Evolutionary conservation across 257 asterid species (phyloP).

Genomic region (Ilex aquifolium): DNA sequence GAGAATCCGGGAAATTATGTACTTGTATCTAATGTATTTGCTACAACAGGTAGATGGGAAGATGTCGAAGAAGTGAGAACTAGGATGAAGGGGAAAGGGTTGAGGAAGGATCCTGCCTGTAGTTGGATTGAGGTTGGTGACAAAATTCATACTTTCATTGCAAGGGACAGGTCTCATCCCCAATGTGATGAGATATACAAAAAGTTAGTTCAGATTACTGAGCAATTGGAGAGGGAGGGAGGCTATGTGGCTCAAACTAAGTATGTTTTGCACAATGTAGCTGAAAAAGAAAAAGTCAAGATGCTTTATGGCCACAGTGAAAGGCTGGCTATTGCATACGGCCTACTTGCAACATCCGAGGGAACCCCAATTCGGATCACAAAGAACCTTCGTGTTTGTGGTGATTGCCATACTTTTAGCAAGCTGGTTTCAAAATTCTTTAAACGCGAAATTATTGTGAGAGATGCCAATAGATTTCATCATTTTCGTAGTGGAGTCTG

Average conservation of each 20-base stretch:
- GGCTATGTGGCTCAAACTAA: slow-evolving; percentile 63
- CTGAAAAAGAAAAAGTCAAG: slow-evolving; percentile 49
- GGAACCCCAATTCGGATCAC: slow-evolving; percentile 47
- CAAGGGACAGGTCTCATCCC: slow-evolving; percentile 69
- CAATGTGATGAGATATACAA: slow-evolving; percentile 38
- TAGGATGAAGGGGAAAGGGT: slow-evolving; percentile 52
- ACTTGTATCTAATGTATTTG: slow-evolving; percentile 63
- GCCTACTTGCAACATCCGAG: slow-evolving; percentile 38
- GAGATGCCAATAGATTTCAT: slow-evolving; percentile 79
- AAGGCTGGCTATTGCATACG: slow-evolving; percentile 75
- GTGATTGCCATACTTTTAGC: slow-evolving; percentile 68
- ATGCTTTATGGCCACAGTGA: slow-evolving; percentile 73
- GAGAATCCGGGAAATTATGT: slow-evolving; percentile 76
- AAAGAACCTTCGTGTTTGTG: slow-evolving; percentile 74
- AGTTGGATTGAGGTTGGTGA: slow-evolving; percentile 77
- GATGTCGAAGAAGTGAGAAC: slow-evolving; percentile 61
- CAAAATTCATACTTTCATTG: slow-evolving; percentile 51
- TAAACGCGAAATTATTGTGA: slow-evolving; percentile 51
- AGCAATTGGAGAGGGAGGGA: slow-evolving; percentile 47
- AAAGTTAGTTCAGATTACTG: slow-evolving; percentile 39
- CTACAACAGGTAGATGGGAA: slow-evolving; percentile 68
- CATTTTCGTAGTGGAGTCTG: slow-evolving; percentile 70
- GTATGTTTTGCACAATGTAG: slow-evolving; percentile 50
- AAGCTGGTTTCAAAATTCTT: slow-evolving; percentile 51
- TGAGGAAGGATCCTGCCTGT: slow-evolving; percentile 83